phyloP scores from a whole-genome alignment of 1,284 basidiomycete species.

The Puccinia hordei region DNA sequence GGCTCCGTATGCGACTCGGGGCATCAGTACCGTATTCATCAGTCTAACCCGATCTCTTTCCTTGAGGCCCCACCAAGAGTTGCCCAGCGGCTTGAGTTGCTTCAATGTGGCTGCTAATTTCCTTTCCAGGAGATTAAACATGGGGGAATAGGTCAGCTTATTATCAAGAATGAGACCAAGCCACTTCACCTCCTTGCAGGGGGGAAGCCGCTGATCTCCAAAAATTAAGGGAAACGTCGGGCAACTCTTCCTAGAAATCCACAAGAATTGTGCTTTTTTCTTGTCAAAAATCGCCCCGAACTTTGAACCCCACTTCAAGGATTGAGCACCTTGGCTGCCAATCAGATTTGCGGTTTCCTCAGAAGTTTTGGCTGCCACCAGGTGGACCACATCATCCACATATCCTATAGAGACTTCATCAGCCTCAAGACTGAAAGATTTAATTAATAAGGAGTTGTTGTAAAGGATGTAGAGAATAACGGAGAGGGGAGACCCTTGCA shows the following conservation, averaged over 20 bases:
- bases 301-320: background rate
- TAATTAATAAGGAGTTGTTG: no score
- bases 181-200: no score
- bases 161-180: background rate
- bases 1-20: background rate
- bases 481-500: slow-evolving; percentile 1
- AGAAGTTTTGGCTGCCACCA: no score
- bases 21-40: background rate
- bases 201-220: background rate
- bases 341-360: background rate
- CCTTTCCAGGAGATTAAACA: background rate
- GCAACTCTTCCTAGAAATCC: background rate
- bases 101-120: background rate
- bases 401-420: no score
- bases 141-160: slow-evolving; percentile 6
- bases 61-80: no score
- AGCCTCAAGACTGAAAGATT: no score
- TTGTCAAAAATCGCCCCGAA: no score
- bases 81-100: background rate
- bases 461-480: slow-evolving; percentile 19
- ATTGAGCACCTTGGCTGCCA: background rate
- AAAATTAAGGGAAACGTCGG: background rate
- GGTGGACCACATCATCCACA: slow-evolving; percentile 30
- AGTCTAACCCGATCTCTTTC: background rate
- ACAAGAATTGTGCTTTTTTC: no score